A percentile compares a stretch with the other conserved stretches of the same genome.
Evolutionary conservation across 352 stramenopile species (phyloP).

Genomic region (Phytophthora ramorum): DNA sequence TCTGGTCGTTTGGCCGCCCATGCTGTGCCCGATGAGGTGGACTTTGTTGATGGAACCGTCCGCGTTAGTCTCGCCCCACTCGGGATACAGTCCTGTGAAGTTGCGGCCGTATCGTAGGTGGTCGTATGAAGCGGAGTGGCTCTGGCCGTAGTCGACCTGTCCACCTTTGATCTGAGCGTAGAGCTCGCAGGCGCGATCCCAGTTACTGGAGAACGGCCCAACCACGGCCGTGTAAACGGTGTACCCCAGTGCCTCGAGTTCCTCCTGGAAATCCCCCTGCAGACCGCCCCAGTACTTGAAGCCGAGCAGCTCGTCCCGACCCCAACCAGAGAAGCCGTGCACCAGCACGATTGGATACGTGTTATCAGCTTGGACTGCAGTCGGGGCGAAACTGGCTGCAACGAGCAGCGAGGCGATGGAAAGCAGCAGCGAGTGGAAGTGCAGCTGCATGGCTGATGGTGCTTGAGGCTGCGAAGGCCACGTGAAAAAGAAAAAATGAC

Average conservation of each 20-base stretch:
- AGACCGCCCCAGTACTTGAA: conserved; percentile 53
- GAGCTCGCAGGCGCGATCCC: conserved; percentile 57
- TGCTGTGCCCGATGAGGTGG: conserved; percentile 69
- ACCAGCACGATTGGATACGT: conserved; percentile 52
- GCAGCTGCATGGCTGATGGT: no score
- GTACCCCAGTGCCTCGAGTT: conserved; percentile 40
- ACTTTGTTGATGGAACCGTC: conserved; percentile 57
- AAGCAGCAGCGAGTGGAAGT: no score
- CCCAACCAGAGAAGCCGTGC: conserved; percentile 49
- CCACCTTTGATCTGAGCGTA: conserved; percentile 62
- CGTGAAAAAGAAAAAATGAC: no score
- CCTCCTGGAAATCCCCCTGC: conserved; percentile 41
- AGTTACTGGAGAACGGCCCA: conserved; percentile 56
- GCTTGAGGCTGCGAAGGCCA: no score
- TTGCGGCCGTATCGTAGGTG: conserved; percentile 39
- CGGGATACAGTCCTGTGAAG: conserved; percentile 49
- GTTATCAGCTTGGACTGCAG: conserved; percentile 31
- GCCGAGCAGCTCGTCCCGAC: conserved; percentile 32
- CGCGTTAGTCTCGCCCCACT: conserved; percentile 44
- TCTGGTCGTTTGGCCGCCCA: conserved; percentile 67
- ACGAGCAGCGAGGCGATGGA: no score
- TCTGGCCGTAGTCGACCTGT: conserved; percentile 46
- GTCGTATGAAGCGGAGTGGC: conserved; percentile 33
- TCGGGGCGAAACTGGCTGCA: no score
- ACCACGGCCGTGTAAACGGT: conserved; percentile 46